These are phyloP conservation scores for Leptographium lundbergii DNA, from an alignment of 2,329 filamentous ascomycete genomes.

Conservation along the genomic window DNA sequence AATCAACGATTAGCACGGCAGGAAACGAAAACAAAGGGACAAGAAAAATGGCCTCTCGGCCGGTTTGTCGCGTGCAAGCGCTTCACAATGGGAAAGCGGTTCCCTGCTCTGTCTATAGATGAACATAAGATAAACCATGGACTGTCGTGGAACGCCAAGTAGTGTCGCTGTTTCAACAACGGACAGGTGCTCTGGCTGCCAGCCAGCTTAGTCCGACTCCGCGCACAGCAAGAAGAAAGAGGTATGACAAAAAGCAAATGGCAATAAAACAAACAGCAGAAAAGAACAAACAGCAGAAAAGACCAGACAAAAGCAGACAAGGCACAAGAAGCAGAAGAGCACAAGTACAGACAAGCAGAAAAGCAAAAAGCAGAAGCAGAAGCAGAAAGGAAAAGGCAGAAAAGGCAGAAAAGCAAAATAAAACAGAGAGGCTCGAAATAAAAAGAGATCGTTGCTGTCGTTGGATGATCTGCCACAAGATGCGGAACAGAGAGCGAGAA, in stretches of 20 bases:
- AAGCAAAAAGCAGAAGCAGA: background rate
- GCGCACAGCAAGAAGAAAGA: background rate
- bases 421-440: background rate
- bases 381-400: background rate
- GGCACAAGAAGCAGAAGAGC: background rate
- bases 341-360: background rate
- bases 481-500: background rate
- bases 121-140: background rate
- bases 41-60: background rate
- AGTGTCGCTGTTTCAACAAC: background rate
- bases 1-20: background rate
- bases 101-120: background rate
- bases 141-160: background rate
- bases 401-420: background rate
- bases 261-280: too few species aligned
- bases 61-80: background rate
- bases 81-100: background rate
- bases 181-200: background rate
- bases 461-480: background rate
- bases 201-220: background rate
- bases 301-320: background rate
- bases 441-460: slow-evolving; percentile 5
- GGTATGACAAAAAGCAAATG: background rate
- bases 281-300: background rate
- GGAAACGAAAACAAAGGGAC: background rate